These are phyloP conservation scores for Candida pseudoviswanathii DNA, from an alignment of 1,139 yeast genomes.

Conservation along the genomic window DNA sequence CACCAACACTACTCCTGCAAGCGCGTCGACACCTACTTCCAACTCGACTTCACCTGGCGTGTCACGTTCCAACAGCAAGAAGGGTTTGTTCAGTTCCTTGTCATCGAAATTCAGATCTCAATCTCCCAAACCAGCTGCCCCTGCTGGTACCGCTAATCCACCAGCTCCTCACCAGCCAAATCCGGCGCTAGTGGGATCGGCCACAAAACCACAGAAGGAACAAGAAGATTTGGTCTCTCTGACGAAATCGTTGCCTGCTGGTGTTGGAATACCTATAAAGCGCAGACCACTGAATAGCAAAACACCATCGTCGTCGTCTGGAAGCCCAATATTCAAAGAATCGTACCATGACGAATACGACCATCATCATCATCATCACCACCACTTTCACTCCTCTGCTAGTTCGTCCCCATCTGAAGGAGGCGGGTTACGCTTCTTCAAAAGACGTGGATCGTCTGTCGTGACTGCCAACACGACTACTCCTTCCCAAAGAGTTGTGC, in stretches of 20 bases:
- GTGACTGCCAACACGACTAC: slow-evolving; percentile 6
- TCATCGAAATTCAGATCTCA: slow-evolving; percentile 54
- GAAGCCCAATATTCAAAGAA: slow-evolving; percentile 15
- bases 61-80: slow-evolving; percentile 29
- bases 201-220: slow-evolving; percentile 14
- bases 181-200: slow-evolving; percentile 22
- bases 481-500: slow-evolving; percentile 31
- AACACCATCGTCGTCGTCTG: slow-evolving; percentile 6
- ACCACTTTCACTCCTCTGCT: not conserved
- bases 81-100: slow-evolving; percentile 49
- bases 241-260: slow-evolving; percentile 25
- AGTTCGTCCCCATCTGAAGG: slow-evolving; percentile 10
- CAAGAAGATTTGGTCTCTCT: slow-evolving; percentile 24
- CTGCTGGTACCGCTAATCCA: slow-evolving; percentile 19
- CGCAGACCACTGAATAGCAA: slow-evolving; percentile 16
- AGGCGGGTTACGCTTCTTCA: slow-evolving; percentile 12
- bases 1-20: slow-evolving; percentile 12
- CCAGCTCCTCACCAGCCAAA: slow-evolving; percentile 15
- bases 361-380: slow-evolving; percentile 3
- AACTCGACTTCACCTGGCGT: slow-evolving; percentile 19
- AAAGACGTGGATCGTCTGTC: slow-evolving; percentile 17
- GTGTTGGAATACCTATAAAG: slow-evolving; percentile 19
- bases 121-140: slow-evolving; percentile 15
- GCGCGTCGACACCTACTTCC: slow-evolving; percentile 8
- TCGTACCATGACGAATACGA: slow-evolving; percentile 13